phyloP scores from a whole-genome alignment of 805 yeast species.

The Teunomyces tritomae region DNA sequence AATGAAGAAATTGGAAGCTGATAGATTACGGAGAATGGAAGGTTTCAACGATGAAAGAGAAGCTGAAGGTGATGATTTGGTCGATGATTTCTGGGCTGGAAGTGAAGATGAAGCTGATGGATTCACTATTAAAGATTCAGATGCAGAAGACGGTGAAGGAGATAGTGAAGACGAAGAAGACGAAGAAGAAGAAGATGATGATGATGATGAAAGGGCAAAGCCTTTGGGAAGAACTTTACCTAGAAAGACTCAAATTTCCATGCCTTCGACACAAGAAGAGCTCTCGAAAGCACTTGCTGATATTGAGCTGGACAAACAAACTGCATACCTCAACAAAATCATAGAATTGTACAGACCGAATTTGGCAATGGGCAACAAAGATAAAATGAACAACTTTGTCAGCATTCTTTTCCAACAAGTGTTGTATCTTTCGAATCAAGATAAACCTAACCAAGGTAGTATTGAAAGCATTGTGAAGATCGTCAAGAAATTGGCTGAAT shows the following conservation, averaged over 20 bases:
- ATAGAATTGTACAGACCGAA: conserved; percentile 69
- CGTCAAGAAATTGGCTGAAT: conserved; percentile 59
- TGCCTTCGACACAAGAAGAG: conserved; percentile 32
- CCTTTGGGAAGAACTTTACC: conserved; percentile 9
- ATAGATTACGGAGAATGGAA: conserved; percentile 70
- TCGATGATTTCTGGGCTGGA: conserved; percentile 66
- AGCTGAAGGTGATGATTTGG: conserved; percentile 67
- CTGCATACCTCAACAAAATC: conserved; percentile 51
- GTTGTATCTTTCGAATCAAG: conserved; percentile 45
- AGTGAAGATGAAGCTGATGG: conserved; percentile 47
- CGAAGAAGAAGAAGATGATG: conserved; percentile 18
- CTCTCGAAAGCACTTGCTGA: conserved; percentile 29
- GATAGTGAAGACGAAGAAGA: conserved; percentile 14
- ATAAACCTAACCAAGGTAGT: conserved; percentile 16
- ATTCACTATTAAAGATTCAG: conserved; percentile 28
- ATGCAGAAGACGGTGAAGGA: conserved; percentile 33
- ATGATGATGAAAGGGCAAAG: not conserved
- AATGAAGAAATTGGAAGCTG: conserved; percentile 62
- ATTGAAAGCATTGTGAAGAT: conserved; percentile 43
- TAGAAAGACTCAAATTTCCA: conserved; percentile 10
- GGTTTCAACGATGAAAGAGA: conserved; percentile 53
- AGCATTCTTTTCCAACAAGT: conserved; percentile 63
- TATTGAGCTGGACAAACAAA: conserved; percentile 41
- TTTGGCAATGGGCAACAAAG: conserved; percentile 78
- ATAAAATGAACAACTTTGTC: conserved; percentile 61